Conservation (phyloP, 306 rosid genomes). For the Rosa lucieae region DNA sequence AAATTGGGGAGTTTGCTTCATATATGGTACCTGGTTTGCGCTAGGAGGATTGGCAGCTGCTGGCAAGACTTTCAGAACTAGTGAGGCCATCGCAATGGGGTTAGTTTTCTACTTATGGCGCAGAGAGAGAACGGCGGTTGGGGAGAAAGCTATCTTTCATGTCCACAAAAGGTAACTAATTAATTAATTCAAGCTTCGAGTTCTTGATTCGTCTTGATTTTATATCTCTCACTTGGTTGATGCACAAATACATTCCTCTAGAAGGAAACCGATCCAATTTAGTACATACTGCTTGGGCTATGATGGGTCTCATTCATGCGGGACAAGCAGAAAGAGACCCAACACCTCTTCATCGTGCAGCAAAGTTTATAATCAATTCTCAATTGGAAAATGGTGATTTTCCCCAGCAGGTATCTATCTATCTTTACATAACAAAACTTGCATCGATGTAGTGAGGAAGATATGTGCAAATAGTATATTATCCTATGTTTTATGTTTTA, state of each 20-base stretch:
- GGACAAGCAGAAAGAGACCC: slow-evolving; percentile 61
- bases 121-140: slow-evolving; percentile 69
- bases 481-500: too few species aligned
- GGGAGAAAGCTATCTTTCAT: slow-evolving; percentile 69
- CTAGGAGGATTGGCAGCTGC: slow-evolving; percentile 58
- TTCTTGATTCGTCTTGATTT: background rate
- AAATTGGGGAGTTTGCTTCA: slow-evolving; percentile 66
- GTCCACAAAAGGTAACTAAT: slow-evolving; percentile 45
- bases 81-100: slow-evolving; percentile 48
- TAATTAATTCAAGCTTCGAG: background rate
- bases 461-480: too few species aligned
- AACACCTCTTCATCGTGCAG: slow-evolving; percentile 57
- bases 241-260: slow-evolving; percentile 44
- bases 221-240: background rate
- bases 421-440: background rate
- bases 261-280: slow-evolving; percentile 57
- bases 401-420: slow-evolving; percentile 54
- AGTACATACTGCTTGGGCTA: slow-evolving; percentile 73
- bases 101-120: slow-evolving; percentile 42
- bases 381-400: slow-evolving; percentile 65
- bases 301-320: slow-evolving; percentile 59
- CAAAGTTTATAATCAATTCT: slow-evolving; percentile 54
- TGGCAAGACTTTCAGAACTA: slow-evolving; percentile 49
- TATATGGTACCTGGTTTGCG: slow-evolving; percentile 59
- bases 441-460: background rate